A percentile compares a stretch with the other conserved stretches of the same genome.
Conservation (phyloP, 2,329 filamentous ascomycete species). For the Nemania sp. region DNA sequence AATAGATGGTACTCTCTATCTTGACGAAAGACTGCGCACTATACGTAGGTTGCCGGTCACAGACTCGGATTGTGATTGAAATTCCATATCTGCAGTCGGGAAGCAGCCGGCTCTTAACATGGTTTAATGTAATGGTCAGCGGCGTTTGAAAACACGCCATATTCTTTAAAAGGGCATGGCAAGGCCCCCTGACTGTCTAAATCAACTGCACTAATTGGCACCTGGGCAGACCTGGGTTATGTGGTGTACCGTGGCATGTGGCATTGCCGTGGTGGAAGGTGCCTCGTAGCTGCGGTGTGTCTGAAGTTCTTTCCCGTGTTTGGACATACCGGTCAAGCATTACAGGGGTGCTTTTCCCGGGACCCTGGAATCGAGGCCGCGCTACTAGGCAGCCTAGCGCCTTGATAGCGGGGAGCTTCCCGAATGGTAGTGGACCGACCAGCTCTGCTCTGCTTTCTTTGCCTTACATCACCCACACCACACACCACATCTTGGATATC, state of each 20-base stretch:
- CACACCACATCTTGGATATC: slow-evolving; percentile 7
- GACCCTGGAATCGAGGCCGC: slow-evolving; percentile 19
- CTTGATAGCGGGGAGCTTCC: slow-evolving; percentile 44
- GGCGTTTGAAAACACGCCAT: slow-evolving; percentile 20
- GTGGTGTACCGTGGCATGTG: slow-evolving; percentile 1
- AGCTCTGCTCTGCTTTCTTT: slow-evolving; percentile 13
- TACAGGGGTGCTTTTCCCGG: slow-evolving; percentile 24
- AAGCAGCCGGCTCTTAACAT: not conserved
- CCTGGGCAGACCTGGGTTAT: not conserved
- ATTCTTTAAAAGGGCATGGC: not conserved
- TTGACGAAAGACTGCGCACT: not conserved
- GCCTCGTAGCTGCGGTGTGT: slow-evolving; percentile 3
- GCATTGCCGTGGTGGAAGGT: too few species aligned
- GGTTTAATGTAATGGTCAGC: slow-evolving; percentile 1
- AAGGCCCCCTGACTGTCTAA: not conserved
- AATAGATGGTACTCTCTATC: not conserved
- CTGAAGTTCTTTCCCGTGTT: slow-evolving; percentile 22
- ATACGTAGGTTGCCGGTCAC: not conserved
- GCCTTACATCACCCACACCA: slow-evolving; percentile 32
- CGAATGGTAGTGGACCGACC: slow-evolving; percentile 34
- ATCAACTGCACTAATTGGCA: slow-evolving; percentile 10
- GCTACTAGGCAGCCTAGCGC: slow-evolving; percentile 38
- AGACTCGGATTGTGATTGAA: slow-evolving; percentile 2
- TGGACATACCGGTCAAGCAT: not conserved
- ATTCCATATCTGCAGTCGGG: slow-evolving; percentile 1